These are phyloP conservation scores for Nadsonia commutata DNA, from an alignment of 1,139 yeast species.

Conservation along the genomic window DNA sequence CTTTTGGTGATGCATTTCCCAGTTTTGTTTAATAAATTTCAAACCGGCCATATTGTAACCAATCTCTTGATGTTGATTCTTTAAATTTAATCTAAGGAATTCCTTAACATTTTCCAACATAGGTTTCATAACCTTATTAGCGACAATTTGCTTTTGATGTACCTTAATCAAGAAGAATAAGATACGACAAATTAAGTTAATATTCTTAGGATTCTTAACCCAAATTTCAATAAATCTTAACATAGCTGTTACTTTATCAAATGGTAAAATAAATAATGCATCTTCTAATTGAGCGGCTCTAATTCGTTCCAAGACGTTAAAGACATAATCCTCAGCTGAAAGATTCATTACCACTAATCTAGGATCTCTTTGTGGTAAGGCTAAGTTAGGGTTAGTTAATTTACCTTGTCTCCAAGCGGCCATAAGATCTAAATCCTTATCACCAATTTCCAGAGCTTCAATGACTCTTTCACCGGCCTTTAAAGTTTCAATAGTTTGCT, in stretches of 20 bases:
- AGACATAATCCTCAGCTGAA: constrained; percentile 64
- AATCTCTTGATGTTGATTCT: constrained; percentile 38
- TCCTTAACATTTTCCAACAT: constrained; percentile 23
- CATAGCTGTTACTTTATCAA: constrained; percentile 62
- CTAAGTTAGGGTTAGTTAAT: constrained; percentile 27
- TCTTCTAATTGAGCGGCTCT: constrained; percentile 82
- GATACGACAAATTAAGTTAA: constrained; percentile 58
- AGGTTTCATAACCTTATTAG: constrained; percentile 24
- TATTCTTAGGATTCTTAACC: constrained; percentile 38
- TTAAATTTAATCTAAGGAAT: constrained; percentile 30
- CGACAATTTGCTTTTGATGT: constrained; percentile 54
- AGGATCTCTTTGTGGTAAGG: constrained; percentile 59
- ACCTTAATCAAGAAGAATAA: constrained; percentile 57
- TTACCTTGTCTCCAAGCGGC: constrained; percentile 25
- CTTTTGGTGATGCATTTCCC: constrained; percentile 61
- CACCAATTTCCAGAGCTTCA: constrained; percentile 83
- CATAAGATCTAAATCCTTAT: constrained; percentile 48
- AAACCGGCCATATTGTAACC: constrained; percentile 87
- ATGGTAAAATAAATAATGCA: constrained; percentile 79
- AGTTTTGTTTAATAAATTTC: constrained; percentile 55
- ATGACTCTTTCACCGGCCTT: constrained; percentile 89
- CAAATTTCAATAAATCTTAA: constrained; percentile 63
- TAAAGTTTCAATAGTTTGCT: constrained; percentile 79
- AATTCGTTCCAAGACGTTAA: constrained; percentile 54
- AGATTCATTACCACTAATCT: constrained; percentile 56